phyloP scores from a whole-genome alignment of 768 basidiomycete genomes.

The Macrocybe gigantea region DNA sequence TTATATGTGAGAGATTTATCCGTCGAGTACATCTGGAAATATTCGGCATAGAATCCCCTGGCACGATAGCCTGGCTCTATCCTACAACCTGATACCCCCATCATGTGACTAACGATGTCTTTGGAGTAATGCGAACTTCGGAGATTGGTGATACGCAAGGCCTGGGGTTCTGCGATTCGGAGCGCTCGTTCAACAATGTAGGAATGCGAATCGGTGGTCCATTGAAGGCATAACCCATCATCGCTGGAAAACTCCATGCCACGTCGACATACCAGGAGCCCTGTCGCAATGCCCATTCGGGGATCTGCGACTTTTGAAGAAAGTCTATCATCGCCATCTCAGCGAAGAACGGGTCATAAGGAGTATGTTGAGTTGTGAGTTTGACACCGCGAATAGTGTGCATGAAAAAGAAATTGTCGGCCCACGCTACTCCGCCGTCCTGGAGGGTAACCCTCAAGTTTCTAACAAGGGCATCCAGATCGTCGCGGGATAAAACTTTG shows the following conservation, averaged over 20 bases:
- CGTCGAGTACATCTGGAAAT: conserved; percentile 12
- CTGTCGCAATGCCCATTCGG: not conserved
- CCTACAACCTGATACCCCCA: conserved; percentile 8
- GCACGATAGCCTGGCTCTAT: conserved; percentile 5
- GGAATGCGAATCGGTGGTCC: conserved; percentile 5
- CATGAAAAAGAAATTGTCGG: conserved; percentile 15
- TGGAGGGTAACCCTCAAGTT: conserved; percentile 9
- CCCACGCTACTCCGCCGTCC: conserved; percentile 10
- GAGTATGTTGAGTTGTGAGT: conserved; percentile 8
- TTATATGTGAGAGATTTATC: conserved; percentile 11
- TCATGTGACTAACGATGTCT: conserved; percentile 11
- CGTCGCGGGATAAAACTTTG: conserved; percentile 11
- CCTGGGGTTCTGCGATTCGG: not conserved
- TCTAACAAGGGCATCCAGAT: conserved; percentile 7
- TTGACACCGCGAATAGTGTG: conserved; percentile 24
- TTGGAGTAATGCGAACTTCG: conserved; percentile 6
- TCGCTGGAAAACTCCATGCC: conserved; percentile 11
- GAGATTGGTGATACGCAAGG: not conserved
- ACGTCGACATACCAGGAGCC: conserved; percentile 18
- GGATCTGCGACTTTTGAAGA: not conserved
- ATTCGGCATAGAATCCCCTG: conserved; percentile 3
- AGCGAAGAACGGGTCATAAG: not conserved
- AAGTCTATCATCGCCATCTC: not conserved
- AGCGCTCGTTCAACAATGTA: conserved; percentile 1
- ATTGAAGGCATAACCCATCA: conserved; percentile 8